These are phyloP conservation scores for Yamadazyma mexicana DNA, from an alignment of 1,139 yeast genomes.

Conservation along the genomic window DNA sequence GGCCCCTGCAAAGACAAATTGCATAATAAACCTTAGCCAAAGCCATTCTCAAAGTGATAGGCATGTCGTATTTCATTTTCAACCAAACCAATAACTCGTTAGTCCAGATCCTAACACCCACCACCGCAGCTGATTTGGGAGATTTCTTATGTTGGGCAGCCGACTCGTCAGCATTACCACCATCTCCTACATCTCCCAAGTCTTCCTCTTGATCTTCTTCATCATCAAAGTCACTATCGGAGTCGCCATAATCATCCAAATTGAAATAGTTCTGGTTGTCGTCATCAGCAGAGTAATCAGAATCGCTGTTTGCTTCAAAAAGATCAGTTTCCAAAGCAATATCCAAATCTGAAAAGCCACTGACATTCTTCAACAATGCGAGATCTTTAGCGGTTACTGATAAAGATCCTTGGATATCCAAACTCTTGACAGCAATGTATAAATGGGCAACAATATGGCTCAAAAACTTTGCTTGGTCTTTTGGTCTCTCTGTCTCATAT, in stretches of 20 bases:
- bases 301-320: slow-evolving; percentile 26
- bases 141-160: slow-evolving; percentile 54
- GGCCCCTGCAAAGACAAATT: slow-evolving; percentile 74
- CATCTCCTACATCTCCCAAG: slow-evolving; percentile 27
- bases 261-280: slow-evolving; percentile 21
- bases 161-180: slow-evolving; percentile 34
- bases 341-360: slow-evolving; percentile 46
- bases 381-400: slow-evolving; percentile 67
- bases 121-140: slow-evolving; percentile 70
- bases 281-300: slow-evolving; percentile 19
- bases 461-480: slow-evolving; percentile 72
- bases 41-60: slow-evolving; percentile 59
- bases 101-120: slow-evolving; percentile 83
- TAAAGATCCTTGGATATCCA: slow-evolving; percentile 74
- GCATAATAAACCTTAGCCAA: slow-evolving; percentile 74
- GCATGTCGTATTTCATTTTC: slow-evolving; percentile 80
- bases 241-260: slow-evolving; percentile 24
- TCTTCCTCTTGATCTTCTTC: slow-evolving; percentile 37
- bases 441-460: slow-evolving; percentile 78
- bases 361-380: slow-evolving; percentile 34
- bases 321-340: slow-evolving; percentile 57
- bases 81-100: slow-evolving; percentile 81
- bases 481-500: slow-evolving; percentile 67
- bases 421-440: slow-evolving; percentile 73
- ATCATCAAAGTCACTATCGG: slow-evolving; percentile 32